Evolutionary conservation across 352 stramenopile species (phyloP).

Genomic region (Globisporangium rhizosaccharum): DNA sequence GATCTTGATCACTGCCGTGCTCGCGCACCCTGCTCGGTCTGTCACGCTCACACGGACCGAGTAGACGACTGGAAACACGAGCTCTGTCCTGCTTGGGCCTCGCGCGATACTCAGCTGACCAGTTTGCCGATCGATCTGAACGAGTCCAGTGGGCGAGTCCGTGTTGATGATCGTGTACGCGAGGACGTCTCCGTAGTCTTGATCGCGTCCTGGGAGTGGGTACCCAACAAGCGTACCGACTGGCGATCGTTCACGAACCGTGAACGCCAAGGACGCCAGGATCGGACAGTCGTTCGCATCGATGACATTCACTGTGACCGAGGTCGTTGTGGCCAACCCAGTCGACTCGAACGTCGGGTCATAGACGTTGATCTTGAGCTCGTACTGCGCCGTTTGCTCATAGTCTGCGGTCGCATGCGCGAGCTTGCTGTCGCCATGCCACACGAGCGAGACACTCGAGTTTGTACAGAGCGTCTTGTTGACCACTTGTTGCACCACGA

Average conservation of each 20-base stretch:
- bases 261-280: constrained; percentile 28
- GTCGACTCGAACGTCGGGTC: constrained; percentile 31
- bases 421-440: constrained; percentile 1
- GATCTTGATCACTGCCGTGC: constrained; percentile 16
- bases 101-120: constrained; percentile 39
- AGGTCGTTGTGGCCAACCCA: constrained; percentile 19
- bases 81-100: constrained; percentile 18
- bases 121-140: constrained; percentile 37
- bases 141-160: constrained; percentile 22
- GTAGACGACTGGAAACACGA: constrained; percentile 33
- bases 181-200: constrained; percentile 43
- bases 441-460: neutral
- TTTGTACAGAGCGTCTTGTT: constrained; percentile 3
- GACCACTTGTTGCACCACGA: neutral
- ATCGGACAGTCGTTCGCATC: constrained; percentile 61
- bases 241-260: constrained; percentile 28
- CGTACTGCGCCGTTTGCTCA: constrained; percentile 28
- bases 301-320: constrained; percentile 28
- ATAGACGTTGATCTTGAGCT: constrained; percentile 19
- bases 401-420: constrained; percentile 22
- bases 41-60: constrained; percentile 31
- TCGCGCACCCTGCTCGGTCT: constrained; percentile 30
- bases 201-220: constrained; percentile 42
- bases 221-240: constrained; percentile 35
- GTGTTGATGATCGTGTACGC: constrained; percentile 29